Evolutionary conservation across 1,284 basidiomycete species (phyloP).

Genomic region (Fomitopsis schrenkii): DNA sequence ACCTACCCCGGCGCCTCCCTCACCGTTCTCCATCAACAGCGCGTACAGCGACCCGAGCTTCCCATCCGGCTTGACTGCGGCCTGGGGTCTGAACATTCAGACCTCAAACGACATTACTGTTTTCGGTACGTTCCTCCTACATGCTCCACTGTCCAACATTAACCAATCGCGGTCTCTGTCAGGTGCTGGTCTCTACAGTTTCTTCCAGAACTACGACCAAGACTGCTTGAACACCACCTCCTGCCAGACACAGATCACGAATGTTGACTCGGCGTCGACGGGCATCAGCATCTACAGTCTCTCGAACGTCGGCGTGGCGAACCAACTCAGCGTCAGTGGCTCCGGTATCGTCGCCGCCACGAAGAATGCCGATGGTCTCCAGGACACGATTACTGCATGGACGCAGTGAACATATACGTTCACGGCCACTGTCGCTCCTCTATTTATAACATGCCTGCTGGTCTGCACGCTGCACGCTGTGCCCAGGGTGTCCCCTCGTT

Average conservation of each 20-base stretch:
- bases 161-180: neutral
- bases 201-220: constrained; percentile 41
- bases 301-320: constrained; percentile 59
- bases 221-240: constrained; percentile 39
- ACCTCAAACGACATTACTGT: constrained; percentile 56
- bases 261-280: constrained; percentile 50
- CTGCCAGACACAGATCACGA: constrained; percentile 60
- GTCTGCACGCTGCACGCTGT: neutral
- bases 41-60: constrained; percentile 55
- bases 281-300: constrained; percentile 52
- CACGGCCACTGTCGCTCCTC: too few species aligned
- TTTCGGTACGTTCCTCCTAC: constrained; percentile 39
- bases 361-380: constrained; percentile 55
- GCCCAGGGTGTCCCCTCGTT: neutral
- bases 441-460: neutral
- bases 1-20: constrained; percentile 52
- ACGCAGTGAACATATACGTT: constrained; percentile 19
- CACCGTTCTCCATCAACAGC: constrained; percentile 40
- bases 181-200: constrained; percentile 71
- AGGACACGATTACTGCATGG: constrained; percentile 59
- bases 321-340: constrained; percentile 51
- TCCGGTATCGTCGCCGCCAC: constrained; percentile 41
- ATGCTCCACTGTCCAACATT: neutral
- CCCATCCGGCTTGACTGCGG: constrained; percentile 31
- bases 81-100: constrained; percentile 57